Conservation (phyloP, 2,329 filamentous ascomycete genomes). For the Xylariomycetidae sp. region DNA sequence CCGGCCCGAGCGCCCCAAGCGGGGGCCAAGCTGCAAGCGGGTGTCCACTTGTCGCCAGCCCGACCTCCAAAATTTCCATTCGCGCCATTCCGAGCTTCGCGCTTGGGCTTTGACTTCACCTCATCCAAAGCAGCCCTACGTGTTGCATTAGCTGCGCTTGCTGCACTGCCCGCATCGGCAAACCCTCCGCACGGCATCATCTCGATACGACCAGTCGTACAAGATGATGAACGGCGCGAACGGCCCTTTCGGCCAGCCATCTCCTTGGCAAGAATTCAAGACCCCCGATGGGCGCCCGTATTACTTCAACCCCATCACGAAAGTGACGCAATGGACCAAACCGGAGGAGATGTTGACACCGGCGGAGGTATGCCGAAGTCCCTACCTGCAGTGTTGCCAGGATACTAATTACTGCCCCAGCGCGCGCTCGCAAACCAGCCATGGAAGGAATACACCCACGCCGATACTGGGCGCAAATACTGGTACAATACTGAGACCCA, state of each 20-base stretch:
- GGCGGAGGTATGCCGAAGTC: conserved; percentile 57
- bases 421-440: conserved; percentile 74
- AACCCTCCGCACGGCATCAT: conserved; percentile 5
- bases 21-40: no score
- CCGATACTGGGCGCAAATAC: conserved; percentile 82
- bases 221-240: conserved; percentile 60
- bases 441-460: conserved; percentile 91
- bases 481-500: conserved; percentile 93
- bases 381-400: conserved; percentile 9
- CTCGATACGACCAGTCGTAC: conserved; percentile 5
- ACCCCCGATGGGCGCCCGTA: conserved; percentile 79
- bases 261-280: conserved; percentile 74
- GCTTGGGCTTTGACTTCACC: no score
- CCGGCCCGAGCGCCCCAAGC: no score
- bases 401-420: conserved; percentile 37
- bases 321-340: conserved; percentile 90
- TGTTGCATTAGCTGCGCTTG: no score
- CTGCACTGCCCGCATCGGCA: conserved; percentile 7
- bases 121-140: no score
- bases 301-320: conserved; percentile 83
- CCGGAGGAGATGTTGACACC: conserved; percentile 82
- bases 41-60: no score
- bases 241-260: conserved; percentile 42
- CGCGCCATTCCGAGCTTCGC: no score
- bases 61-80: no score